Evolutionary conservation across 164 flowering plant species (phyloP).

Genomic region (Chimonanthus praecox): DNA sequence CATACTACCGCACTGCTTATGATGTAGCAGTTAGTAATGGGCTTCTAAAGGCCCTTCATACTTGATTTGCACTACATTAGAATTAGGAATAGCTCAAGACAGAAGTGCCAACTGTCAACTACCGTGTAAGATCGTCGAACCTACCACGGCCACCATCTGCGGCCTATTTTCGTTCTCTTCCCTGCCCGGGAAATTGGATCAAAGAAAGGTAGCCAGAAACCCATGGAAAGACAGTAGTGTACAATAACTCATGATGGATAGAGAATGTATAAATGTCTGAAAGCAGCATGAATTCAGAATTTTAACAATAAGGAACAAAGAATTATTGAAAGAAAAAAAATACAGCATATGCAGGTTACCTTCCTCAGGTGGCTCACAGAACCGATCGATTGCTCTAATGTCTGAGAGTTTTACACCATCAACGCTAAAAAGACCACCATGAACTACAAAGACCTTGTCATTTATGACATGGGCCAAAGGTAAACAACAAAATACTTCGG

Average conservation of each 20-base stretch:
- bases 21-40: no score
- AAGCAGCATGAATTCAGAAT: no score
- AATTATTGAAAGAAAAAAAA: background rate
- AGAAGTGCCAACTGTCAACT: no score
- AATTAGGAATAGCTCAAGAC: no score
- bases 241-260: no score
- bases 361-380: conserved; percentile 99
- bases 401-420: conserved; percentile 98
- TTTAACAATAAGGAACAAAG: background rate
- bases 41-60: no score
- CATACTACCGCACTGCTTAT: no score
- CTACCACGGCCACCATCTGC: background rate
- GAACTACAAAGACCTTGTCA: conserved; percentile 84
- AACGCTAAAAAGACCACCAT: conserved; percentile 96
- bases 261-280: no score
- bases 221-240: no score
- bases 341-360: conserved; percentile 36
- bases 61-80: no score
- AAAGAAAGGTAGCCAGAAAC: no score
- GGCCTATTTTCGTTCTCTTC: conserved; percentile 7
- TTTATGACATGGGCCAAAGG: conserved; percentile 94
- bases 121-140: background rate
- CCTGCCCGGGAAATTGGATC: background rate
- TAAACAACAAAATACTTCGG: conserved; percentile 93
- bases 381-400: conserved; percentile 77